phyloP scores from a whole-genome alignment of 805 yeast species.

The Komagataella pseudopastoris region DNA sequence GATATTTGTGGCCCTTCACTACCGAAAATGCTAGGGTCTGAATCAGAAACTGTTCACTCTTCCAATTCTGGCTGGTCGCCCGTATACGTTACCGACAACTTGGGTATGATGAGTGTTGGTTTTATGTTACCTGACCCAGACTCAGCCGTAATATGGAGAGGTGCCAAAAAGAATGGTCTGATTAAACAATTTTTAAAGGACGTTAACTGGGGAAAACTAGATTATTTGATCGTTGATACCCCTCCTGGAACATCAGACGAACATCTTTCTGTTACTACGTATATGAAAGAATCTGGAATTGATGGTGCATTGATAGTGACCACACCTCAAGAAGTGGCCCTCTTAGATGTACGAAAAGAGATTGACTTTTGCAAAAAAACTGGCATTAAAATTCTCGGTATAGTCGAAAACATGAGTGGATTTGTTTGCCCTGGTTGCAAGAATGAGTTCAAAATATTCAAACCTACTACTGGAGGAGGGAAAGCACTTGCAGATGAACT shows the following conservation, averaged over 20 bases:
- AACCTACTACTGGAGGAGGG: constrained; percentile 97
- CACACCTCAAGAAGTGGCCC: constrained; percentile 95
- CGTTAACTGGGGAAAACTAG: constrained; percentile 88
- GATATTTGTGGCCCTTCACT: constrained; percentile 97
- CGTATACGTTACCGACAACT: constrained; percentile 85
- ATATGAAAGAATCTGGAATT: constrained; percentile 77
- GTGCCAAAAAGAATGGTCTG: constrained; percentile 86
- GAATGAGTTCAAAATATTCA: constrained; percentile 80
- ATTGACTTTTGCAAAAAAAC: constrained; percentile 92
- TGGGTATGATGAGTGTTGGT: constrained; percentile 92
- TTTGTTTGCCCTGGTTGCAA: constrained; percentile 94
- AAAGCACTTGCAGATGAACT: constrained; percentile 68
- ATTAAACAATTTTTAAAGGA: constrained; percentile 90
- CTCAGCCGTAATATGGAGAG: constrained; percentile 94
- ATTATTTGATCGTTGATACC: constrained; percentile 84
- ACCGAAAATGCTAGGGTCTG: constrained; percentile 89
- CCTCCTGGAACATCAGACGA: constrained; percentile 99
- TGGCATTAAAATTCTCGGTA: constrained; percentile 68
- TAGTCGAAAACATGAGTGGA: constrained; percentile 97
- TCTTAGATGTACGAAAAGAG: constrained; percentile 90
- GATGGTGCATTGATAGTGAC: constrained; percentile 95
- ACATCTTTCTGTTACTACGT: constrained; percentile 80
- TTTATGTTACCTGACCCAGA: constrained; percentile 90
- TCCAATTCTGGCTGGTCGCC: constrained; percentile 95
- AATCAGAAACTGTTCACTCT: constrained; percentile 73